Evolutionary conservation across 306 rosid species (phyloP).

Genomic region (Oxytropis ochrocephala): DNA sequence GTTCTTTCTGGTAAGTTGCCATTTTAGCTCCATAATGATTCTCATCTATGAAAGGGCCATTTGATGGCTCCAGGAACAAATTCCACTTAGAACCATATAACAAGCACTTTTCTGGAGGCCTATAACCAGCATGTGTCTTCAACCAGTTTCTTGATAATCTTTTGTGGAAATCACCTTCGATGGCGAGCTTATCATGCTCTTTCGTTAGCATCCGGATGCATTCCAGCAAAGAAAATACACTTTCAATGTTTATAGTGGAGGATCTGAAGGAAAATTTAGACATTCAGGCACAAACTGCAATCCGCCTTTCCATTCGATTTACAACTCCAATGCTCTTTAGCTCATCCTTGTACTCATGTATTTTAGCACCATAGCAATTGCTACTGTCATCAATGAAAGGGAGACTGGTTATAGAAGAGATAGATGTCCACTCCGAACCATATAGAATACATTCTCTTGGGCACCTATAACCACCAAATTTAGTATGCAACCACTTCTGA

Average conservation of each 20-base stretch:
- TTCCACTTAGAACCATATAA: conserved; percentile 44
- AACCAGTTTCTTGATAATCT: conserved; percentile 51
- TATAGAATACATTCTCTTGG: conserved; percentile 56
- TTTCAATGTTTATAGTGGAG: conserved; percentile 24
- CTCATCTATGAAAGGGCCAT: conserved; percentile 72
- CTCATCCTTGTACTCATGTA: conserved; percentile 45
- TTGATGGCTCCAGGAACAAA: conserved; percentile 29
- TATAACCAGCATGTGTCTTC: conserved; percentile 53
- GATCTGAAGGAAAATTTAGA: conserved; percentile 38
- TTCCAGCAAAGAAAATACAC: conserved; percentile 45
- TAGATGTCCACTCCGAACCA: conserved; percentile 54
- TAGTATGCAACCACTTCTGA: conserved; percentile 54
- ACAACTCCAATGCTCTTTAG: conserved; percentile 52
- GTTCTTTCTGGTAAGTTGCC: conserved; percentile 37
- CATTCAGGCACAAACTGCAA: conserved; percentile 31
- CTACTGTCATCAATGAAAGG: conserved; percentile 64
- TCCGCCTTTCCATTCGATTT: conserved; percentile 43
- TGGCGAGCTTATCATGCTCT: neutral
- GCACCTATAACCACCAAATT: conserved; percentile 30
- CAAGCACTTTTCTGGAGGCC: conserved; percentile 44
- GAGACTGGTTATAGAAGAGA: conserved; percentile 49
- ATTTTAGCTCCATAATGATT: conserved; percentile 40
- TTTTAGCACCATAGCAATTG: conserved; percentile 32
- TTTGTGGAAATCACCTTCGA: conserved; percentile 26
- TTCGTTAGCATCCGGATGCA: conserved; percentile 31